Evolutionary conservation across 495 filamentous ascomycete genomes (phyloP).

Genomic region (Elasticomyces elasticus): DNA sequence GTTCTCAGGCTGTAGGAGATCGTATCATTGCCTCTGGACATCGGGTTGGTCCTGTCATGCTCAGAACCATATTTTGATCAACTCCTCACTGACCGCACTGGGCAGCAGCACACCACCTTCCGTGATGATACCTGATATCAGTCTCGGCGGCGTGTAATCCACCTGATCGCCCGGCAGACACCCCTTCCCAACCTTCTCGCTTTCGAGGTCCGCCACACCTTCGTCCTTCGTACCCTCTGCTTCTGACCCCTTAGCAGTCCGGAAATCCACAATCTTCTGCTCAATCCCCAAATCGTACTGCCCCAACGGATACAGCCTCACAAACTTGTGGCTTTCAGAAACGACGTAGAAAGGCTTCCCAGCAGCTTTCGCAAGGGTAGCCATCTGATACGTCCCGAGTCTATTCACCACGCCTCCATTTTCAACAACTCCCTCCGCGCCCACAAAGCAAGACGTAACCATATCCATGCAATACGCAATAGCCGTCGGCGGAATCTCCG

Average conservation of each 20-base stretch:
- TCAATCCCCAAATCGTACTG: conserved; percentile 70
- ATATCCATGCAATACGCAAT: conserved; percentile 79
- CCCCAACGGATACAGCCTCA: conserved; percentile 65
- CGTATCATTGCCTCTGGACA: too few relatives aligned
- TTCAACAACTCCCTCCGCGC: conserved; percentile 88
- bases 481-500: conserved; percentile 70
- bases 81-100: conserved; percentile 64
- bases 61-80: conserved; percentile 69
- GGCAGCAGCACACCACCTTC: conserved; percentile 66
- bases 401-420: conserved; percentile 87
- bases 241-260: conserved; percentile 33
- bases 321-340: conserved; percentile 92
- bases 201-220: conserved; percentile 16
- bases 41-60: not conserved
- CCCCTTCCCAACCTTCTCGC: conserved; percentile 11
- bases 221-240: conserved; percentile 20
- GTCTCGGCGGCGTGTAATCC: conserved; percentile 77
- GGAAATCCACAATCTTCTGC: conserved; percentile 65
- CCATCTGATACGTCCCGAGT: conserved; percentile 87
- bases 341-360: conserved; percentile 82
- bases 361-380: conserved; percentile 64
- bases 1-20: too few relatives aligned
- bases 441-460: conserved; percentile 72
- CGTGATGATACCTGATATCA: conserved; percentile 72
- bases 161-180: conserved; percentile 45